phyloP scores from a whole-genome alignment of 345 rosid genomes.

The Bruguiera gymnorhiza region DNA sequence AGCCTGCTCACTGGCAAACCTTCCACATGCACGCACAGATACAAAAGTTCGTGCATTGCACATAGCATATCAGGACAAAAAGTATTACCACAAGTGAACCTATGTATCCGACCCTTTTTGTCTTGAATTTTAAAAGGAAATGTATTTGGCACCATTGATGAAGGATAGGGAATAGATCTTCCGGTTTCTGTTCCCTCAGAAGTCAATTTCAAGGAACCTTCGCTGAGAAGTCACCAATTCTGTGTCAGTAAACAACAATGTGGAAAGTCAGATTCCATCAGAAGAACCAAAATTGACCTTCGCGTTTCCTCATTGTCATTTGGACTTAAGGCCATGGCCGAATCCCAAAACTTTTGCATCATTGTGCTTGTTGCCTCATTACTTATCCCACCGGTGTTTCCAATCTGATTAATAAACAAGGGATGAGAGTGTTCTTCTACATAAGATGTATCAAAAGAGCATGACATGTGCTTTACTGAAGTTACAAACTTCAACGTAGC shows the following conservation, averaged over 20 bases:
- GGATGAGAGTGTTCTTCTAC: background rate
- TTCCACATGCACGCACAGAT: too few species aligned
- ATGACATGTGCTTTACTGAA: background rate
- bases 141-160: slow-evolving; percentile 33
- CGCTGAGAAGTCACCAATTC: slow-evolving; percentile 49
- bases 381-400: slow-evolving; percentile 62
- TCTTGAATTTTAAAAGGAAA: slow-evolving; percentile 90
- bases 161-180: slow-evolving; percentile 50
- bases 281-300: slow-evolving; percentile 44
- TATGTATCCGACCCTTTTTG: slow-evolving; percentile 76
- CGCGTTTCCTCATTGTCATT: slow-evolving; percentile 75
- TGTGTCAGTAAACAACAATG: slow-evolving; percentile 13
- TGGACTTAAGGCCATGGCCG: slow-evolving; percentile 80
- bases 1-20: too few species aligned
- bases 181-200: slow-evolving; percentile 77
- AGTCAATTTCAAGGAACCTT: slow-evolving; percentile 68
- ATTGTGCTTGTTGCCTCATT: slow-evolving; percentile 72
- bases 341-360: slow-evolving; percentile 99
- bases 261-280: slow-evolving; percentile 11
- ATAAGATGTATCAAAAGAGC: background rate
- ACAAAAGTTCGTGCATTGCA: background rate
- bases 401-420: slow-evolving; percentile 49
- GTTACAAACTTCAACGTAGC: background rate
- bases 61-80: background rate
- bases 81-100: slow-evolving; percentile 80